Percentiles rank a stretch among this genome's conserved stretches.
Conservation (phyloP, 768 basidiomycete species). For the Leucosporidium yakuticum region DNA sequence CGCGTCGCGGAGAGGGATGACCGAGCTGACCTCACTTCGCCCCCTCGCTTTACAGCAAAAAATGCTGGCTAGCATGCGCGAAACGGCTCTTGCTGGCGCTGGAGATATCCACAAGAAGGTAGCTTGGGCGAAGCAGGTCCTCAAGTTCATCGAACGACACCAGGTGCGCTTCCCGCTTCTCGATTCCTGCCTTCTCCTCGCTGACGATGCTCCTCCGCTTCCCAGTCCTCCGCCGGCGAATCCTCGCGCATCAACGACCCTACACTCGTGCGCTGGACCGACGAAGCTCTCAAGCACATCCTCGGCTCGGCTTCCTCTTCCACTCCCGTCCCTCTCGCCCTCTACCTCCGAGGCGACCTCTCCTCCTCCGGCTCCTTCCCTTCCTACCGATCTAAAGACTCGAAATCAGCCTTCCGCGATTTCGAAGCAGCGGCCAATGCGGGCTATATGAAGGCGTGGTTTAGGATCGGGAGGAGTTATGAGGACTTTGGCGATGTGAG, state of each 20-base stretch:
- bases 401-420: slow-evolving; percentile 76
- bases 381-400: slow-evolving; percentile 58
- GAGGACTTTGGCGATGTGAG: slow-evolving; percentile 68
- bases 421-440: slow-evolving; percentile 75
- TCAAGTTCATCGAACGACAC: slow-evolving; percentile 67
- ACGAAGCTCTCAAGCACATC: slow-evolving; percentile 61
- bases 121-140: slow-evolving; percentile 74
- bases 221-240: slow-evolving; percentile 45
- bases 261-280: slow-evolving; percentile 55
- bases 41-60: slow-evolving; percentile 13
- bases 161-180: slow-evolving; percentile 38
- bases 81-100: slow-evolving; percentile 14
- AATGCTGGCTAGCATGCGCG: slow-evolving; percentile 29
- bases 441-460: slow-evolving; percentile 80
- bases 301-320: slow-evolving; percentile 48
- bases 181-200: slow-evolving; percentile 39
- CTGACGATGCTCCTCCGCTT: not conserved
- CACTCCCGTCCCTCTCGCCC: slow-evolving; percentile 60
- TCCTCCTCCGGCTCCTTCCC: slow-evolving; percentile 67
- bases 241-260: slow-evolving; percentile 58
- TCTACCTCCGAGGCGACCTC: slow-evolving; percentile 70
- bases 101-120: slow-evolving; percentile 47
- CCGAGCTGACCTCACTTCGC: not conserved
- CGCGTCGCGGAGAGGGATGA: not conserved
- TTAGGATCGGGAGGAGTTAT: slow-evolving; percentile 82